phyloP scores from a whole-genome alignment of 2,329 filamentous ascomycete genomes.

The Talaromyces marneffei region DNA sequence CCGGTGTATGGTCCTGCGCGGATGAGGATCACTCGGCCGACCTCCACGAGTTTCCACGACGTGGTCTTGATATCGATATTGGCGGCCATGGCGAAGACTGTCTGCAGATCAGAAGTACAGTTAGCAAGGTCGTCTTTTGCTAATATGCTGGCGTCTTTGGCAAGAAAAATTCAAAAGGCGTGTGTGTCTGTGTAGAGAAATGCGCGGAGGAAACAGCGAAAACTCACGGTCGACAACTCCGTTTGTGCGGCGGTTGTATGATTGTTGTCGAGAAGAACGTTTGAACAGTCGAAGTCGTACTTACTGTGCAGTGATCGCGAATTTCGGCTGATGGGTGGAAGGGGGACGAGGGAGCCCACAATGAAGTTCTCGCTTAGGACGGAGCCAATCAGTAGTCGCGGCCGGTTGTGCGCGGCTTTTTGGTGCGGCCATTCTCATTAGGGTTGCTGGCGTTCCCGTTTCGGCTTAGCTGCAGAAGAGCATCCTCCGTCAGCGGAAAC shows the following conservation, averaged over 20 bases:
- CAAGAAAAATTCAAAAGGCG: background rate
- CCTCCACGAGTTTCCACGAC: constrained; percentile 94
- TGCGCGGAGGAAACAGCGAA: constrained; percentile 6
- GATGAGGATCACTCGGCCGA: constrained; percentile 94
- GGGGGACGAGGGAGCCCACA: constrained; percentile 25
- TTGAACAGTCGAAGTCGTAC: constrained; percentile 22
- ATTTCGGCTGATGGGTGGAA: constrained; percentile 31
- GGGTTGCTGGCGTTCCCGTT: constrained; percentile 24
- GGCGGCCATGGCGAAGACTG: constrained; percentile 70
- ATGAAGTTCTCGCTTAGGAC: constrained; percentile 36
- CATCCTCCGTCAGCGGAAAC: constrained; percentile 1
- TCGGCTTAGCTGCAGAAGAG: background rate
- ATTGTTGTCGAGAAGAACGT: constrained; percentile 38
- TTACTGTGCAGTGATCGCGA: constrained; percentile 30
- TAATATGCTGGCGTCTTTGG: background rate
- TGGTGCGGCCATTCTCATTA: constrained; percentile 25
- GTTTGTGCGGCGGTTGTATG: constrained; percentile 30
- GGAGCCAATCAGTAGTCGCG: constrained; percentile 23
- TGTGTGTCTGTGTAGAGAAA: background rate
- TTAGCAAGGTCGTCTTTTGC: background rate
- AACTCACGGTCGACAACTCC: constrained; percentile 40
- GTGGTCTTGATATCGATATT: constrained; percentile 75
- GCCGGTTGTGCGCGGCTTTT: constrained; percentile 9
- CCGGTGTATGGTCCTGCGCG: constrained; percentile 74
- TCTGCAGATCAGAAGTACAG: constrained; percentile 35